Evolutionary conservation across 2,329 filamentous ascomycete species (phyloP).

Genomic region (Talaromyces albobiverticillius): DNA sequence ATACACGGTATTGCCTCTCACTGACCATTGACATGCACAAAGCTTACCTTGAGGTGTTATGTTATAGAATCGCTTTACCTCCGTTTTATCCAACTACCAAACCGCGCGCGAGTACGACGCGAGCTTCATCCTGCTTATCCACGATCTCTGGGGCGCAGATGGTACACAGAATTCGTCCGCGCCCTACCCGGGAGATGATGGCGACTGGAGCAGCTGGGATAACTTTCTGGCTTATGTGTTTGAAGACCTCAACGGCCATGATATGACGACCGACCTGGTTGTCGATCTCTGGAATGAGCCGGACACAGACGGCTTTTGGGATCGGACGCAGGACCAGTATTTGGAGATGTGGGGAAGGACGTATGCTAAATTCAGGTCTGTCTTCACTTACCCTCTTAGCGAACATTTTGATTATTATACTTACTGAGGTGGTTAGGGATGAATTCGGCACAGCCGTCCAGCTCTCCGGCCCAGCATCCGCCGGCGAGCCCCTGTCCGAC

Average conservation of each 20-base stretch:
- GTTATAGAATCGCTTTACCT: constrained; percentile 21
- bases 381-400: not conserved
- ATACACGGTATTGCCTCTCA: constrained; percentile 28
- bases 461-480: constrained; percentile 40
- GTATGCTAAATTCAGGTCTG: constrained; percentile 11
- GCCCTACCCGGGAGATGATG: constrained; percentile 50
- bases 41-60: not conserved
- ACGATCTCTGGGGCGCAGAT: constrained; percentile 51
- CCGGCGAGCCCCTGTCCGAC: constrained; percentile 28
- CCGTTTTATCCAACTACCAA: constrained; percentile 45
- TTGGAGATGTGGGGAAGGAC: constrained; percentile 13
- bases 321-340: constrained; percentile 37
- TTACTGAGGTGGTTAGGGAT: constrained; percentile 17
- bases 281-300: constrained; percentile 57
- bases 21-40: not conserved
- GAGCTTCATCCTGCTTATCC: constrained; percentile 46
- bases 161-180: constrained; percentile 34
- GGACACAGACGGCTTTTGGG: constrained; percentile 40
- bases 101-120: constrained; percentile 43
- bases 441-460: constrained; percentile 16
- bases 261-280: constrained; percentile 36
- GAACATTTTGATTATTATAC: constrained; percentile 21
- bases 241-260: constrained; percentile 19
- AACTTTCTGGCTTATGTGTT: constrained; percentile 18
- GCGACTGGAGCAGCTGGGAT: constrained; percentile 42